Base-by-base conservation (phyloP, 768 basidiomycete species). In the Infundibulicybe gibba region DNA sequence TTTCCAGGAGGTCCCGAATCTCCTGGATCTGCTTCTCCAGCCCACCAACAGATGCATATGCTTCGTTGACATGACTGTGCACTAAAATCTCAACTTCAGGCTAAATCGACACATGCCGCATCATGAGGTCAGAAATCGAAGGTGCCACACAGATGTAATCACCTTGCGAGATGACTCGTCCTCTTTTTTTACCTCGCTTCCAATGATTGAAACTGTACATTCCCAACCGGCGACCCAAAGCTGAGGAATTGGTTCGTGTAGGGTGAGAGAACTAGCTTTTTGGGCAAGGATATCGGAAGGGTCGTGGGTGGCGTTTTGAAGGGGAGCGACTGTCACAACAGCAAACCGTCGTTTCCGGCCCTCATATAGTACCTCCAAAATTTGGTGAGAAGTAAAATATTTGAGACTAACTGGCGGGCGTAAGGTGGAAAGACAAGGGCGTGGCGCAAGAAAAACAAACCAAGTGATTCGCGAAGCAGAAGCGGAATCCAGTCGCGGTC, bases 31-130 rank as follows among this genome's bases (percentile, higher is more conserved):
- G 94, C 54, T 82, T 82, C 58, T 83, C 75, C 34, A 98, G 77
- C 2, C 97, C 97, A 15, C 97, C 97, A 17, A 99, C 85, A 12
- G 81, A 73, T 32, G 81, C 71, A 57, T 94, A 97, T n/a, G 87
- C 84, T 48, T 83, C 72, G 33, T 67, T 63, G 35, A 59, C 55
- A 13, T 72, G 56, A 48, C 52, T 64, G 51, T 72, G 68, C n/a
- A 71, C 63, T 43, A 79, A 61, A 13, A 71, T 65, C 55, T 81
- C 77, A 31, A 80, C 57, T 45, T 75, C 72, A 44, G 64, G 64
- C 75, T 80, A 50, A 25, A 51, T 25, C 25, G 50, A 51, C 33
- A 41, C 52, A 54, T 50, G 52, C 51, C 49, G 17, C 38, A 53
- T 51, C 46, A 50, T 51, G 48, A 45, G 47, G 15, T 32, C 2